phyloP scores from a whole-genome alignment of 192 early-diverging fungal species.

The Coemansia sp. region DNA sequence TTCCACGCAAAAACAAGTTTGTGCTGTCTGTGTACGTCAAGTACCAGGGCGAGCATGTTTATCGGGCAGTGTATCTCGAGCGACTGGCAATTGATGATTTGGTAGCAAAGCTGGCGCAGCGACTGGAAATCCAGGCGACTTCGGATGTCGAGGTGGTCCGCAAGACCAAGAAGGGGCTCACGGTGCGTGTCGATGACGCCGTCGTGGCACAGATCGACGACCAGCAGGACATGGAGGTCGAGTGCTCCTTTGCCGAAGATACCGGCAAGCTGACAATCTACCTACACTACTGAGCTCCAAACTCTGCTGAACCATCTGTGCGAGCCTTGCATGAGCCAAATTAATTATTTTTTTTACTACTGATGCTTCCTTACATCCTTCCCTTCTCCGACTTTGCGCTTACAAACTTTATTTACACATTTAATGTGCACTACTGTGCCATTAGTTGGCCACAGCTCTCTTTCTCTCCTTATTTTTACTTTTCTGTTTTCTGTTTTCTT shows the following conservation, averaged over 20 bases:
- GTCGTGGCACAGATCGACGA: conserved; percentile 60
- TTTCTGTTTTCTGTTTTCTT: too few species aligned
- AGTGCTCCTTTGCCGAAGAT: conserved; percentile 40
- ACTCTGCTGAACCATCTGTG: too few species aligned
- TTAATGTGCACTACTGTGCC: too few species aligned
- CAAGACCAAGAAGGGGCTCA: conserved; percentile 52
- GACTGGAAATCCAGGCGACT: conserved; percentile 49
- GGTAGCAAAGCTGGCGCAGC: conserved; percentile 50
- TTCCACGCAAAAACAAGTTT: conserved; percentile 26
- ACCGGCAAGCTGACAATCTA: conserved; percentile 38
- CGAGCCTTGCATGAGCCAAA: too few species aligned
- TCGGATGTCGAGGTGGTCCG: conserved; percentile 43
- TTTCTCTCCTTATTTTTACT: not conserved
- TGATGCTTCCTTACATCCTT: too few species aligned
- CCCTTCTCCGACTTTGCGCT: too few species aligned
- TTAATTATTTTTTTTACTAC: too few species aligned
- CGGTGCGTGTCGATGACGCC: conserved; percentile 57
- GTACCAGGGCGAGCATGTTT: conserved; percentile 53
- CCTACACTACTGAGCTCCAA: conserved; percentile 29
- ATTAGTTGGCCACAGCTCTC: not conserved
- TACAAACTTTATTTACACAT: too few species aligned
- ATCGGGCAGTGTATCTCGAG: conserved; percentile 65
- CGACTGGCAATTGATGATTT: conserved; percentile 52
- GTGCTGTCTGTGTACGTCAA: conserved; percentile 57
- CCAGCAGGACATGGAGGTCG: conserved; percentile 63